Conservation (phyloP, 164 flowering plant species). For the Litsea cubeba region DNA sequence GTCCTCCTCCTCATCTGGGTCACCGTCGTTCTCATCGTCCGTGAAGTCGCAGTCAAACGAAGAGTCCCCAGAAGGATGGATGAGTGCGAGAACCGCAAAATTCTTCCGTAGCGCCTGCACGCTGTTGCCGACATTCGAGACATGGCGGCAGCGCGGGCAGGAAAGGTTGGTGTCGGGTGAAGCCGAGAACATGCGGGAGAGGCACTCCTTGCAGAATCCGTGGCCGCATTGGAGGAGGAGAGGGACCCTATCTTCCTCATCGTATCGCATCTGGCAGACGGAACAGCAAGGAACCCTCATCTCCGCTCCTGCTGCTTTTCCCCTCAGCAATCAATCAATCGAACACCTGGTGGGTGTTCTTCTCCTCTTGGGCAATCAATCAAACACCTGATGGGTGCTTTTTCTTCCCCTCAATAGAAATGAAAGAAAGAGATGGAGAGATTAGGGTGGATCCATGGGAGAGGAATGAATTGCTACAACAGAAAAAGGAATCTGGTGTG, state of each 20-base stretch:
- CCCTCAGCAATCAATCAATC: neutral
- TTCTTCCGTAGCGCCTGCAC: conserved; percentile 81
- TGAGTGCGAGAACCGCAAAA: conserved; percentile 68
- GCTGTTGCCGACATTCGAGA: conserved; percentile 81
- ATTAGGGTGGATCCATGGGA: neutral
- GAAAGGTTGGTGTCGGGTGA: conserved; percentile 59
- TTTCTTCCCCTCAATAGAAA: neutral
- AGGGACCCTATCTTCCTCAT: conserved; percentile 86
- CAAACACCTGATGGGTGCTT: neutral
- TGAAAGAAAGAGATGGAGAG: neutral
- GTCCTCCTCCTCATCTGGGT: conserved; percentile 23
- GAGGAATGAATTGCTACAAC: neutral
- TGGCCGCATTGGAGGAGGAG: conserved; percentile 97
- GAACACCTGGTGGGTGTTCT: neutral
- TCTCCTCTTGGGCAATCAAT: neutral
- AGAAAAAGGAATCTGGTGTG: neutral
- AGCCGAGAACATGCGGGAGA: conserved; percentile 70
- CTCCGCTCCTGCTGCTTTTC: conserved; percentile 2
- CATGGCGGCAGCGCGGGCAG: conserved; percentile 92
- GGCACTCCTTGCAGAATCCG: conserved; percentile 90
- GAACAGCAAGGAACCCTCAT: conserved; percentile 91
- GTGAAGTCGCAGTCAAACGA: conserved; percentile 36
- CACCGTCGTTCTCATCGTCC: conserved; percentile 43
- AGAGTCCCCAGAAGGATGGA: conserved; percentile 29
- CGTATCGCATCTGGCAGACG: conserved; percentile 79